Base-by-base conservation (phyloP, 1,284 basidiomycete species). In the Calocybe gambosa region DNA sequence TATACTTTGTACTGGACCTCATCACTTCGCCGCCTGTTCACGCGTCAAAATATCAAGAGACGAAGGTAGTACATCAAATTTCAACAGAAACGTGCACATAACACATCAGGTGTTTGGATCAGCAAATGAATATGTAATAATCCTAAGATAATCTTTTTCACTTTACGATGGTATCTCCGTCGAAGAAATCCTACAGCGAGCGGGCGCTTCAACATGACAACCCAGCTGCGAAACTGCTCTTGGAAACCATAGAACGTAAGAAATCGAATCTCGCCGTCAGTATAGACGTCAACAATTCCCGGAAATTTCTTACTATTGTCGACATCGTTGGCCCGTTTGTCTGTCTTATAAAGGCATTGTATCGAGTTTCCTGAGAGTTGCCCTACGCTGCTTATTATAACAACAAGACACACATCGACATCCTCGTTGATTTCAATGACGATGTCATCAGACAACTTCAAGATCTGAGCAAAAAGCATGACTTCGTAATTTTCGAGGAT, bases 401-500 rank as follows among this genome's bases (percentile, higher is more conserved):
- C 53, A 55, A 59, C 50, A 71, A 98, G 94, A 99, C 96, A 0
- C 96, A 99, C 66, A 82, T 98, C 54, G 96, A 99, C 65, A 90
- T 99, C 54, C 77, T 99, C 43, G 85, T 93, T 57, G 93, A 99
- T 67, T 99, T 95, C 61, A 84, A 93, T 33, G 66, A 71, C 15
- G 78, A 78, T 12, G 68, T 98, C 37, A 79, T 95, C 46, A 68
- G 81, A 25, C 72, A 80, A 50, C 74, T 99, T 35, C 74, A 82
- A 49, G 70, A 71, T 39, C 78, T 99, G 9, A 85, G 86, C 60
- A 62, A 69, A 40, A 85, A 89, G 64, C 84, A 96, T 56, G 91
- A 98, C 60, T 99, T 99, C 68, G 66, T 97, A 47, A 95, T 98
- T 61, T 99, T 99, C 56, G 95, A 99, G 69, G 96, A 99, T 70